These are phyloP conservation scores for Daldinia childiae DNA, from an alignment of 495 filamentous ascomycete species.

Conservation along the genomic window DNA sequence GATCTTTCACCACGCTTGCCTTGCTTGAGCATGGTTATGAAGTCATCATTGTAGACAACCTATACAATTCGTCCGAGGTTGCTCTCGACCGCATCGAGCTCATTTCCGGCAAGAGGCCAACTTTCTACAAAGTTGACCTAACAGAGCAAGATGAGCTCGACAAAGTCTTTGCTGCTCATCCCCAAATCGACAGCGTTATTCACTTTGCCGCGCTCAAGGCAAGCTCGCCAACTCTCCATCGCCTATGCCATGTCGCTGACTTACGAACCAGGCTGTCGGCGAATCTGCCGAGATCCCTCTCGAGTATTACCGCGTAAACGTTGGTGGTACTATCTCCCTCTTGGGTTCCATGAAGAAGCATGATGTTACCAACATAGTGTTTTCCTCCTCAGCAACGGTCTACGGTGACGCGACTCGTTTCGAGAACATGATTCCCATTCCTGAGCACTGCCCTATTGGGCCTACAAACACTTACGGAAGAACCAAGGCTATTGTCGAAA, in stretches of 20 bases:
- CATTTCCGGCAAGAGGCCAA: slow-evolving; percentile 87
- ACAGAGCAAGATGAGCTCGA: slow-evolving; percentile 85
- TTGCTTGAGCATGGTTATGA: slow-evolving; percentile 94
- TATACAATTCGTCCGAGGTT: slow-evolving; percentile 94
- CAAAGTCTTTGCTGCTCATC: slow-evolving; percentile 87
- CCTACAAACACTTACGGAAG: slow-evolving; percentile 97
- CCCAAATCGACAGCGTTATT: slow-evolving; percentile 95
- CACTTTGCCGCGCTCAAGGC: slow-evolving; percentile 99
- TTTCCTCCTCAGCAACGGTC: slow-evolving; percentile 86
- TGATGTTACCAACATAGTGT: slow-evolving; percentile 95
- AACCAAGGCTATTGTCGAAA: slow-evolving; percentile 92
- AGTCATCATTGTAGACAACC: slow-evolving; percentile 92
- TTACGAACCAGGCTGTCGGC: slow-evolving; percentile 78
- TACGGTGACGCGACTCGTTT: slow-evolving; percentile 98
- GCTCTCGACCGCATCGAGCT: slow-evolving; percentile 91
- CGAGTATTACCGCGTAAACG: slow-evolving; percentile 98
- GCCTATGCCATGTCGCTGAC: slow-evolving; percentile 11
- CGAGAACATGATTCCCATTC: slow-evolving; percentile 98
- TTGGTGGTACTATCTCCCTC: slow-evolving; percentile 89
- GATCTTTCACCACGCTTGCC: slow-evolving; percentile 93
- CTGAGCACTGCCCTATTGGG: slow-evolving; percentile 93
- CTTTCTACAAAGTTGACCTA: slow-evolving; percentile 87
- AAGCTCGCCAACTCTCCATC: slow-evolving; percentile 41
- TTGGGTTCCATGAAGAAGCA: slow-evolving; percentile 86
- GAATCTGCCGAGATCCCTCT: slow-evolving; percentile 95